Evolutionary conservation across 306 rosid genomes (phyloP).

Genomic region (Cucumis cinereus): DNA sequence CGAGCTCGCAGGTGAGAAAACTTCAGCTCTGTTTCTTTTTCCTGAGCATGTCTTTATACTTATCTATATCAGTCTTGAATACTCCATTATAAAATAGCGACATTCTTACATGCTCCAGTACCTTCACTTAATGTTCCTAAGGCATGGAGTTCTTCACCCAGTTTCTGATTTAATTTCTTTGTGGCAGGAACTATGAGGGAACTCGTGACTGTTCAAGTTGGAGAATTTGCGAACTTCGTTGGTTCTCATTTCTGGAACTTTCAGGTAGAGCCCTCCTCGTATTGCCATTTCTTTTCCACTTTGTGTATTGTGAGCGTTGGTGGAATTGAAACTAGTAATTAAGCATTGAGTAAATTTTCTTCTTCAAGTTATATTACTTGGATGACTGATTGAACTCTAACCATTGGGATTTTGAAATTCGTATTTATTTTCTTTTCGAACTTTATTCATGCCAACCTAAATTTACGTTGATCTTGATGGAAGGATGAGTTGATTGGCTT

Average conservation of each 20-base stretch:
- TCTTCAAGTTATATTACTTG: neutral
- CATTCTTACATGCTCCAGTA: neutral
- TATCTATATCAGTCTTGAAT: neutral
- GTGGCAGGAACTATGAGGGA: constrained; percentile 48
- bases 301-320: neutral
- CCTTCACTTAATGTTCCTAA: neutral
- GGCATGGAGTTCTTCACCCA: neutral
- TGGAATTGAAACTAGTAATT: neutral
- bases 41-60: neutral
- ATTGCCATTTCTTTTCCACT: neutral
- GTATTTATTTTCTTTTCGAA: neutral
- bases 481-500: constrained; percentile 80
- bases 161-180: neutral
- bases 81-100: neutral
- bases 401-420: neutral
- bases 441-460: neutral
- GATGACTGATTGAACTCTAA: neutral
- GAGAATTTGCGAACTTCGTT: constrained; percentile 67
- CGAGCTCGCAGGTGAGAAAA: neutral
- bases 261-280: constrained; percentile 35
- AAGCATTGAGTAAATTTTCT: neutral
- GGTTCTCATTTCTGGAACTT: constrained; percentile 98
- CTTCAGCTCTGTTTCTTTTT: neutral
- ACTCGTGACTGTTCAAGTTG: constrained; percentile 71
- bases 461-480: neutral